A percentile compares a stretch with the other conserved stretches of the same genome.
Evolutionary conservation across 2,329 filamentous ascomycete genomes (phyloP).

Genomic region (Neopestalotiopsis sp.): DNA sequence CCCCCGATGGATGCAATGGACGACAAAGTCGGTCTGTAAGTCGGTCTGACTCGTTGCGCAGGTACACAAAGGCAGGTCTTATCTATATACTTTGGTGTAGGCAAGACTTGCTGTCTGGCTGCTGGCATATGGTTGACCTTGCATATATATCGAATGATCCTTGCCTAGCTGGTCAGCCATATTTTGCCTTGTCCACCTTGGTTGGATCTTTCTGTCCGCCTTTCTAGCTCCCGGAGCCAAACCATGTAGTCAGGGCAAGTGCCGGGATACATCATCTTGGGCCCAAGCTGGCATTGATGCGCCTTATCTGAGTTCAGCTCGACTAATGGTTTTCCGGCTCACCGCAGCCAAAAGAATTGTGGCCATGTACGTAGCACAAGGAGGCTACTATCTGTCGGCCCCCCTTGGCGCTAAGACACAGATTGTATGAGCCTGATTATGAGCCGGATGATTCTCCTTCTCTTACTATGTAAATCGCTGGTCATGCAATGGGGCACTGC

Average conservation of each 20-base stretch:
- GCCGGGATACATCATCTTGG: background rate
- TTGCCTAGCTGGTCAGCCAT: background rate
- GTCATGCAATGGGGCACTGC: background rate
- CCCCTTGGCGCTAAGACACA: background rate
- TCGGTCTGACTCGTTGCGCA: background rate
- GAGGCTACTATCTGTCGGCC: background rate
- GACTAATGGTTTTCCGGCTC: background rate
- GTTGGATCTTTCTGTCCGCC: too few relatives aligned
- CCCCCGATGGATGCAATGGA: background rate
- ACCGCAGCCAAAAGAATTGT: background rate
- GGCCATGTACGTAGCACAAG: background rate
- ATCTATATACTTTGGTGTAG: background rate
- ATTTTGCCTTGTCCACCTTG: background rate
- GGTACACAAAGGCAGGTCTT: background rate
- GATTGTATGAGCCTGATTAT: background rate
- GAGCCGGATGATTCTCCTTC: background rate
- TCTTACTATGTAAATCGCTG: background rate
- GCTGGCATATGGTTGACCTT: background rate
- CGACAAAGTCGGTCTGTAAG: background rate
- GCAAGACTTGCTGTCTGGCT: background rate
- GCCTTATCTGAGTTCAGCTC: slow-evolving; percentile 2
- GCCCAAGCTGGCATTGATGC: background rate
- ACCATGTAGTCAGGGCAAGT: background rate
- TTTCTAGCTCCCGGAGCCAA: background rate
- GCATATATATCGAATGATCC: background rate